Base-by-base conservation (phyloP, 768 basidiomycete species). In the Epithele typhae region DNA sequence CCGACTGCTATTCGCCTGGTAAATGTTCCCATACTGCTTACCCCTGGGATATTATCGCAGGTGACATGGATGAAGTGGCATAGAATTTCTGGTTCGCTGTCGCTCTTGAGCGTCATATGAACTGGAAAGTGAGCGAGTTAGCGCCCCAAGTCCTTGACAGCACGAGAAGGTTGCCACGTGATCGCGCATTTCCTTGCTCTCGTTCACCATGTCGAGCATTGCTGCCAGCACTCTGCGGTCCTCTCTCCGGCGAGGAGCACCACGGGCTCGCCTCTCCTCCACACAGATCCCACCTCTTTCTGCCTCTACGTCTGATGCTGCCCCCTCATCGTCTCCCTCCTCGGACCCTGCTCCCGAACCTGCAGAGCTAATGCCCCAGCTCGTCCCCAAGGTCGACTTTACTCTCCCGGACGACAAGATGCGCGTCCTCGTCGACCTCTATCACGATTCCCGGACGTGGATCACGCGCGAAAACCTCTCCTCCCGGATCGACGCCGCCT, bases 351-450 rank as follows among this genome's bases (percentile, higher is more conserved):
- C 6, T 43, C 34, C 15, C 41, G n/a, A n/a, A n/a, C n/a, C n/a
- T n/a, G n/a, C n/a, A n/a, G n/a, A n/a, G n/a, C n/a, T n/a, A n/a
- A n/a, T 37, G 22, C 15, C 25, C 25, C 46, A 45, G 21, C 49
- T 46, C 33, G 47, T 47, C 25, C 24, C 45, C 12, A 23, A 40
- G 32, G 34, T 55, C 3, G 39, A 45, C 15, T 46, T 55, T 41
- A 57, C 66, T n/a, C 73, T 84, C 4, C 71, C 82, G 2, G 71
- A 73, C 3, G 69, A 75, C 18, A 74, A 69, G 67, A 71, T 88
- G 70, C 83, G 84, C 49, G 82, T 85, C 3, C 80, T 90, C 52
- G 75, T 89, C 52, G 74, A 79, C 9, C 76, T 91, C 43, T 91
- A 90, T 69, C 87, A 92, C 69, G 79, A 87, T 67, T 68, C 82